Base-by-base conservation (phyloP, 2,329 filamentous ascomycete species). In the Alternaria novae-zelandiae region DNA sequence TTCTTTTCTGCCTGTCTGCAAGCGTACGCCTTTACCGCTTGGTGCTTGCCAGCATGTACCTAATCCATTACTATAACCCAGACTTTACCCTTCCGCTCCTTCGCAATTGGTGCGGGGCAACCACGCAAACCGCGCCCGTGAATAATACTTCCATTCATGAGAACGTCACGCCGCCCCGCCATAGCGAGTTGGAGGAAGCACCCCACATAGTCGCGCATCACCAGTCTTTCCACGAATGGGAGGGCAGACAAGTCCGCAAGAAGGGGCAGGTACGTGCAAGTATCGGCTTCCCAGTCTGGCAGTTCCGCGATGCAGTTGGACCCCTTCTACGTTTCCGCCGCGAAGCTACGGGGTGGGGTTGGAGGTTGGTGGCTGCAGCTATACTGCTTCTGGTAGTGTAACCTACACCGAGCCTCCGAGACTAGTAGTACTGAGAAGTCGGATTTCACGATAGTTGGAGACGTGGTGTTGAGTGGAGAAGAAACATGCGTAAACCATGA, bases 151-250 rank as follows among this genome's bases (percentile, higher is more conserved):
- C 32, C 32, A 46, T 59, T 54, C 61, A 46, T 46, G 36, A 23
- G n/a, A 17, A 54, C 54, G 47, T 55, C 23, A 41, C 36, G 36
- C 47, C 43, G 47, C 47, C 41, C 26, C 36, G 53, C 36, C 26
- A 60, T 54, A 20, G 55, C 51, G 21, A 36, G 28, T 54, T 43
- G 47, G 46, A 36, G 23, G 20, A n/a, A 44, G 47, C 58, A 51
- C 49, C 49, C 49, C 49, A 36, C 49, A 53, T 21, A 17, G 36
- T 21, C 30, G 30, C 49, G 20, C 20, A 20, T 32, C 20, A 53
- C 28, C 32, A 41, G n/a, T n/a, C 67, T 63, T 63, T 71, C 71
- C 71, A 73, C 70, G 65, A 73, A 73, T 73, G 59, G 65, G 59
- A 72, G 59, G 25, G 58, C 63, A 32, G 21, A 8, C 17, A 63